phyloP scores from a whole-genome alignment of 495 filamentous ascomycete species.

The Tirmania nivea region DNA sequence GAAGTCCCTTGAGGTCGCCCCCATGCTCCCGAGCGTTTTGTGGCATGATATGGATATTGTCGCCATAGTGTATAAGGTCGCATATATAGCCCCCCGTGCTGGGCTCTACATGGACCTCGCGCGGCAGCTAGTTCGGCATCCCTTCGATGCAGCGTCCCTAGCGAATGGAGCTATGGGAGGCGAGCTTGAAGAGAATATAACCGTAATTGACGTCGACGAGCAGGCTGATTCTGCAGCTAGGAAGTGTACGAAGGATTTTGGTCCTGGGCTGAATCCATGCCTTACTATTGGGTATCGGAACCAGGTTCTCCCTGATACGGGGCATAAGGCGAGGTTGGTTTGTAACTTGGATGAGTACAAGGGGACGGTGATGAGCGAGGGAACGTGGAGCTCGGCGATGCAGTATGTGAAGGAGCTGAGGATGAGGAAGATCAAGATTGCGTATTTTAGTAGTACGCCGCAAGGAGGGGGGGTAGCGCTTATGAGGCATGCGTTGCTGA shows the following conservation, averaged over 20 bases:
- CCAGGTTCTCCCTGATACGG: constrained; percentile 53
- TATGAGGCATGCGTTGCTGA: constrained; percentile 67
- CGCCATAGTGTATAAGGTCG: constrained; percentile 33
- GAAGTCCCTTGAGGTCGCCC: constrained; percentile 30
- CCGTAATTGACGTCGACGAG: constrained; percentile 43
- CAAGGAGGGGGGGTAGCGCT: constrained; percentile 75
- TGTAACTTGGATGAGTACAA: constrained; percentile 38
- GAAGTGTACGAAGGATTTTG: constrained; percentile 63
- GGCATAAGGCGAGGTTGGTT: constrained; percentile 24
- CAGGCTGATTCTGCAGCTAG: constrained; percentile 71
- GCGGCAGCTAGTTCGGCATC: constrained; percentile 13
- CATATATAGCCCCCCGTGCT: constrained; percentile 5
- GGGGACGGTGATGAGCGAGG: constrained; percentile 23
- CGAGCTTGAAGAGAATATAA: constrained; percentile 22
- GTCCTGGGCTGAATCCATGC: constrained; percentile 50
- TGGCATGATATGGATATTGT: constrained; percentile 66
- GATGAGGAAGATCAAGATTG: constrained; percentile 43
- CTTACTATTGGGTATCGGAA: constrained; percentile 53
- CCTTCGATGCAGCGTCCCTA: constrained; percentile 4
- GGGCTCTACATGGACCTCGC: not conserved
- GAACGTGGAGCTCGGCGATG: constrained; percentile 49
- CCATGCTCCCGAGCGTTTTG: constrained; percentile 44
- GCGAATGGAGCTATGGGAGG: constrained; percentile 22
- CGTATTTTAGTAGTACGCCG: constrained; percentile 70
- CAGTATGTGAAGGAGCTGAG: constrained; percentile 48